Evolutionary conservation across 257 asterid species (phyloP), one percentile per base, ranked within the genome.

Genomic region (Echium plantagineum): DNA sequence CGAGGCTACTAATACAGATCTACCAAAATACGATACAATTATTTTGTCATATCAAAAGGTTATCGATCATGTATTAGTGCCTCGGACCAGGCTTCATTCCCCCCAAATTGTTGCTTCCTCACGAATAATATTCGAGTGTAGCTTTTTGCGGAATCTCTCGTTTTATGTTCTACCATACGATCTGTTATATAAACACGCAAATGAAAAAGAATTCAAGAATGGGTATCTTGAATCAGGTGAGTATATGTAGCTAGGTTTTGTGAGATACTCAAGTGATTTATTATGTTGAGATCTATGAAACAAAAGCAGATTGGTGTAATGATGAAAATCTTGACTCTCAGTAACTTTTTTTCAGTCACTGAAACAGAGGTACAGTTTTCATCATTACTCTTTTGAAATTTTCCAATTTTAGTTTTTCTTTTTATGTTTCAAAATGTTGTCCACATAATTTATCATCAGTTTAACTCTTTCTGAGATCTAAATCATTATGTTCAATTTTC

Each of bases 31-130:
- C 24, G 38, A 53, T 64, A 16, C 49, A 24, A 24, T 24, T 42
- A 20, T 57, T 42, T 21, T 19, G 24, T 57, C 22, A 15, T 30
- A 47, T 30, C 17, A 15, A 10, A 42, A 7, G 16, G 1, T 57
- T 51, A 48, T 38, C 72, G 80, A 74, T 79, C 83, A 48, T 68
- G 59, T 8, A 71, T 78, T 75, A 16, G 75, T 64, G 84, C 75
- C 81, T 89, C 95, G 95, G 95, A 89, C 97, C 97, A 89, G 97
- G 97, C 97, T 89, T 89, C 97, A 89, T 86, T 89, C 95, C 95
- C 97, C 95, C 90, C 87, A 89, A 28, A 84, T 72, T 74, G 70
- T 59, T 48, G 78, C 89, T 89, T 77, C n/a, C n/a, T n/a, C n/a
- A n/a, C n/a, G n/a, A n/a, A n/a, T n/a, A n/a, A n/a, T n/a, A n/a